Evolutionary conservation across 1,139 yeast species (phyloP).

Genomic region (Hemisphaericaspora subhashii): DNA sequence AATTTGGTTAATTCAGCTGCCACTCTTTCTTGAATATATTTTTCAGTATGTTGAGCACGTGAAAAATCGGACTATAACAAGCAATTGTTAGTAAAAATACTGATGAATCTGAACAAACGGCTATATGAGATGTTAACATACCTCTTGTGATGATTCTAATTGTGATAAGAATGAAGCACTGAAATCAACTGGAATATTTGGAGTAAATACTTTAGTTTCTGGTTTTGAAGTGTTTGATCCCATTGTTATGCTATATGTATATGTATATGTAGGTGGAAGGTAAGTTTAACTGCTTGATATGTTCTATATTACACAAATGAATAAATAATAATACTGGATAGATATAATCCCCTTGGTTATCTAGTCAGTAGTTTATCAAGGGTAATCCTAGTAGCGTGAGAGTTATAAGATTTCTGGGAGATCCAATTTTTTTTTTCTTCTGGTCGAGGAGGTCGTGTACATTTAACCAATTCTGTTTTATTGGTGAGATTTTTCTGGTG

Average conservation of each 20-base stretch:
- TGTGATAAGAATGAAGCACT: conserved; percentile 68
- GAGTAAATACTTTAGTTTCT: conserved; percentile 65
- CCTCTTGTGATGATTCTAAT: conserved; percentile 70
- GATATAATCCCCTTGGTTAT: too few relatives aligned
- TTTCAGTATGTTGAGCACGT: conserved; percentile 76
- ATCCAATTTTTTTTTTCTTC: background rate
- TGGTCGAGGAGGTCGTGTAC: background rate
- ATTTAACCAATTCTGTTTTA: conserved; percentile 1
- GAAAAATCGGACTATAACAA: conserved; percentile 64
- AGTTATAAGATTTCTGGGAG: too few relatives aligned
- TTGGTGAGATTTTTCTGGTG: background rate
- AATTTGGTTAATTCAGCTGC: conserved; percentile 62
- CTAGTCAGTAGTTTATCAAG: too few relatives aligned
- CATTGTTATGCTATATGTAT: conserved; percentile 30
- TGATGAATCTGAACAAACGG: too few relatives aligned
- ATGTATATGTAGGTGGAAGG: conserved; percentile 1
- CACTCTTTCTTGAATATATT: conserved; percentile 75
- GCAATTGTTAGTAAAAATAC: conserved; percentile 22
- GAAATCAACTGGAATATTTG: conserved; percentile 74
- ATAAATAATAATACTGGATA: too few relatives aligned
- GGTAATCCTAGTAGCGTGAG: too few relatives aligned
- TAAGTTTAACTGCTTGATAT: too few relatives aligned
- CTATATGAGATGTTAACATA: conserved; percentile 23
- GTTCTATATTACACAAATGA: too few relatives aligned
- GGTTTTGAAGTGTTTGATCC: conserved; percentile 60